phyloP scores from a whole-genome alignment of 2,329 filamentous ascomycete species.

The Boeremia exigua region DNA sequence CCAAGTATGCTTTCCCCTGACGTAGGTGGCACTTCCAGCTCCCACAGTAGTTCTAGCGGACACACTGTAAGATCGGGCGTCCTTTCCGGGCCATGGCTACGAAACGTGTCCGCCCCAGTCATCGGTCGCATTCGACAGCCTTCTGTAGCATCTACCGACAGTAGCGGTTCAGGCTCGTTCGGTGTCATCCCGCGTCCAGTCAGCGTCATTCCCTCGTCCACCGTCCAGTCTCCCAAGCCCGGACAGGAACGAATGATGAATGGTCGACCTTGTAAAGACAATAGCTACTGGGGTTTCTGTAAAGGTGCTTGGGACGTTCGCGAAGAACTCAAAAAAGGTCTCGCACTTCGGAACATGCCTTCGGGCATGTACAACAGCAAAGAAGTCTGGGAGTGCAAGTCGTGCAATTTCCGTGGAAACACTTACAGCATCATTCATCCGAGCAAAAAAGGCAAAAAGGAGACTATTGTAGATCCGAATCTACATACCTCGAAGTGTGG shows the following conservation, averaged over 20 bases:
- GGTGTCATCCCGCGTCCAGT: slow-evolving; percentile 21
- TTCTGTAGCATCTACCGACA: slow-evolving; percentile 28
- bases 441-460: slow-evolving; percentile 37
- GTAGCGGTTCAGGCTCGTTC: slow-evolving; percentile 21
- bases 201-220: slow-evolving; percentile 22
- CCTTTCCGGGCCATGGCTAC: slow-evolving; percentile 1
- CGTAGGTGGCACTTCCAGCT: slow-evolving; percentile 3
- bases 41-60: slow-evolving; percentile 11
- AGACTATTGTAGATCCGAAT: slow-evolving; percentile 38
- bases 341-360: slow-evolving; percentile 37
- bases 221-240: slow-evolving; percentile 25
- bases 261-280: slow-evolving; percentile 48
- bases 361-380: slow-evolving; percentile 44
- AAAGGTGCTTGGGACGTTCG: slow-evolving; percentile 48
- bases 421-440: slow-evolving; percentile 31
- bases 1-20: background rate
- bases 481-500: slow-evolving; percentile 33
- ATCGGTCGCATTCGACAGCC: slow-evolving; percentile 14
- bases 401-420: slow-evolving; percentile 44
- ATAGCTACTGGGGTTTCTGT: slow-evolving; percentile 52
- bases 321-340: slow-evolving; percentile 43
- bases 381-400: slow-evolving; percentile 45
- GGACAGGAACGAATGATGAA: slow-evolving; percentile 38
- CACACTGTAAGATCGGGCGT: slow-evolving; percentile 10
- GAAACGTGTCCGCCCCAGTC: slow-evolving; percentile 7